Conservation (phyloP, 2,329 filamentous ascomycete genomes). For the Hypocreales sp. region DNA sequence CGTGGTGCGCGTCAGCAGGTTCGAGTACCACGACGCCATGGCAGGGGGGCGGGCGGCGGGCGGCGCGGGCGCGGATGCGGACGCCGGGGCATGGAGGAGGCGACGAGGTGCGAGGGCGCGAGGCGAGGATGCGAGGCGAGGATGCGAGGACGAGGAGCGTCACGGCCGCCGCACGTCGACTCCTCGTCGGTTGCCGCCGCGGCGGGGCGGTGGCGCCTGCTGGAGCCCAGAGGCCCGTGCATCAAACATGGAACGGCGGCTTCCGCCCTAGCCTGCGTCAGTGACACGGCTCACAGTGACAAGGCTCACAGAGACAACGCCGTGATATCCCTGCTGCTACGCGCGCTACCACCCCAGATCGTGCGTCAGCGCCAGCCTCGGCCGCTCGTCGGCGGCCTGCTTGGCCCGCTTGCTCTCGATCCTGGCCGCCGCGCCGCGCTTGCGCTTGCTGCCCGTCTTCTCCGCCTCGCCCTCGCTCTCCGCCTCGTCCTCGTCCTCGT, state of each 20-base stretch:
- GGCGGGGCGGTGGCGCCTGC: too few species aligned
- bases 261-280: too few species aligned
- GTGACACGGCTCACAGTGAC: too few species aligned
- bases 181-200: too few species aligned
- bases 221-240: too few species aligned
- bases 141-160: too few species aligned
- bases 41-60: too few species aligned
- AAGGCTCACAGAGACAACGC: too few species aligned
- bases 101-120: conserved; percentile 9
- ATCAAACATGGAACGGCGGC: too few species aligned
- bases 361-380: conserved; percentile 25
- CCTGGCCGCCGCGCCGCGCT: conserved; percentile 32
- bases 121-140: not conserved
- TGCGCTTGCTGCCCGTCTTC: conserved; percentile 39
- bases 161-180: too few species aligned
- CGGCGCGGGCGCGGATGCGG: too few species aligned
- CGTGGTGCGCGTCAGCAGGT: conserved; percentile 48
- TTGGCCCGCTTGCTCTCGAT: conserved; percentile 27
- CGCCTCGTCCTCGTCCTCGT: conserved; percentile 37
- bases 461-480: conserved; percentile 41
- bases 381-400: conserved; percentile 55
- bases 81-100: conserved; percentile 12
- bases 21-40: conserved; percentile 75
- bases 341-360: conserved; percentile 27
- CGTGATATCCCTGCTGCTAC: too few species aligned